Conservation (phyloP, 768 basidiomycete species). For the Nevesoporus exiguus region DNA sequence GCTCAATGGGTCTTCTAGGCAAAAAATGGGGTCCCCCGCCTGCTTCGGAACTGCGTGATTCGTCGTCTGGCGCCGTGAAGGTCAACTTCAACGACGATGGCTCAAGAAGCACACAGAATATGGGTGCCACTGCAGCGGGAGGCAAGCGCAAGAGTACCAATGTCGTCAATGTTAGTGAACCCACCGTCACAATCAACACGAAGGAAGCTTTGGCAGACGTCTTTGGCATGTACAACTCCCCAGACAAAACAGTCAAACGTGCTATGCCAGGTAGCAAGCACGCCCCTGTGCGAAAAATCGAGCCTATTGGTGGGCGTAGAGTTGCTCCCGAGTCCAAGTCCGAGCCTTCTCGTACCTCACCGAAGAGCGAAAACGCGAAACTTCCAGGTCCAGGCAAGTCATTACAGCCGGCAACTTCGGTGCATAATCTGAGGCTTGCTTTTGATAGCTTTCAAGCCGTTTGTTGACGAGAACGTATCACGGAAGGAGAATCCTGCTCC, state of each 20-base stretch:
- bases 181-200: conserved; percentile 94
- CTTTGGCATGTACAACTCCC: conserved; percentile 94
- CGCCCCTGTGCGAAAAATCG: conserved; percentile 66
- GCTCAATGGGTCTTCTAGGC: conserved; percentile 75
- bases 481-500: conserved; percentile 43
- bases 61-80: conserved; percentile 35
- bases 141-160: conserved; percentile 43
- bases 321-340: conserved; percentile 23
- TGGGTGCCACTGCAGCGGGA: conserved; percentile 28
- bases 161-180: conserved; percentile 51
- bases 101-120: conserved; percentile 40
- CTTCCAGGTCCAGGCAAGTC: conserved; percentile 37
- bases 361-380: conserved; percentile 23
- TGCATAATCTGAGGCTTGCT: conserved; percentile 4
- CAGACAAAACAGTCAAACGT: conserved; percentile 65
- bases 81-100: conserved; percentile 65
- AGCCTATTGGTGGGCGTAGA: conserved; percentile 43
- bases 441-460: conserved; percentile 53
- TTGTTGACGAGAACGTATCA: conserved; percentile 57
- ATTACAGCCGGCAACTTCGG: conserved; percentile 17
- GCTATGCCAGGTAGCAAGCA: conserved; percentile 64
- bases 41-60: conserved; percentile 35
- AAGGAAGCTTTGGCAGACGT: conserved; percentile 93
- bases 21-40: conserved; percentile 81
- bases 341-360: conserved; percentile 35